These are phyloP conservation scores for Pyrrhoderma noxium DNA, from an alignment of 1,284 basidiomycete species.

Conservation along the genomic window DNA sequence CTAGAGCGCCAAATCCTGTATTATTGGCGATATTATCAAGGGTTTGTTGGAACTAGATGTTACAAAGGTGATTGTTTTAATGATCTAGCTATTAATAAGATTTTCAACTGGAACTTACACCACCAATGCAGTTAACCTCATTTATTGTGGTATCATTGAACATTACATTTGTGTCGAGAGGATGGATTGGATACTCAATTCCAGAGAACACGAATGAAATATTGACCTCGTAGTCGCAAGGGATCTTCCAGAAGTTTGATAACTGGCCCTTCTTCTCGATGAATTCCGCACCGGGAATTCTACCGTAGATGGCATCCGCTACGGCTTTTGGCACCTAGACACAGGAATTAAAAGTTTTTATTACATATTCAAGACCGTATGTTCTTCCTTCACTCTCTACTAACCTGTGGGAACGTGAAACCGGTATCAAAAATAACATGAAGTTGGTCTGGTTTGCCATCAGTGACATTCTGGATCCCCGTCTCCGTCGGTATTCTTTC, in stretches of 20 bases:
- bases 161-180: constrained; percentile 36
- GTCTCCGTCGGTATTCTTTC: constrained; percentile 4
- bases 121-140: constrained; percentile 36
- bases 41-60: constrained; percentile 40
- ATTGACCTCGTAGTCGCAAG: constrained; percentile 54
- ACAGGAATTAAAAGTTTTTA: constrained; percentile 1
- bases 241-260: constrained; percentile 42
- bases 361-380: background rate
- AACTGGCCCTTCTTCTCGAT: background rate
- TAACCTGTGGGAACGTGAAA: constrained; percentile 59
- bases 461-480: constrained; percentile 1
- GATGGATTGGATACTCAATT: constrained; percentile 48
- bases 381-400: constrained; percentile 30
- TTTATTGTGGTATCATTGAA: background rate
- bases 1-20: constrained; percentile 19
- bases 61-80: constrained; percentile 7
- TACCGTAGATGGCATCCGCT: constrained; percentile 49
- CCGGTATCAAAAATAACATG: constrained; percentile 62
- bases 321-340: constrained; percentile 32
- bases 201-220: constrained; percentile 53
- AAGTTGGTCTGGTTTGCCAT: constrained; percentile 39
- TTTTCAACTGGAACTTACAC: constrained; percentile 30
- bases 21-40: constrained; percentile 23
- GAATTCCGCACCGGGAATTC: constrained; percentile 43
- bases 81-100: too few species aligned